phyloP scores from a whole-genome alignment of 768 basidiomycete species.

The Tephrocybe sp. region DNA sequence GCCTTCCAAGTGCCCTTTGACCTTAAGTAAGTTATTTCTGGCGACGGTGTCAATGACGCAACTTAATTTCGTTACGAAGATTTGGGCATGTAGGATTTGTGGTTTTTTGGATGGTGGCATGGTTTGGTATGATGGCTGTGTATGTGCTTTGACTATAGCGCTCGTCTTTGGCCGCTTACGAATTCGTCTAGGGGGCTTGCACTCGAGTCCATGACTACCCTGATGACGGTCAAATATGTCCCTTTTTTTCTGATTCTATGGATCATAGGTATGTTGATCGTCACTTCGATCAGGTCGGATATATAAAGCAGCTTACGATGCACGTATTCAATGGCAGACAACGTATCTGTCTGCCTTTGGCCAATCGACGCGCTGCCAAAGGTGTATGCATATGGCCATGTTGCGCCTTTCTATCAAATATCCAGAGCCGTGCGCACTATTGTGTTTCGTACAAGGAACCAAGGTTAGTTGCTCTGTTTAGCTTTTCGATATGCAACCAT shows the following conservation, averaged over 20 bases:
- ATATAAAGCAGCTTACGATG: no score
- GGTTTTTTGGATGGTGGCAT: constrained; percentile 56
- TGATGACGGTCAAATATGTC: constrained; percentile 42
- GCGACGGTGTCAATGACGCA: neutral
- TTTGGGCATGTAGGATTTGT: constrained; percentile 43
- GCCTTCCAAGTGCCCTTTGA: constrained; percentile 50
- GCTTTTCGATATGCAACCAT: no score
- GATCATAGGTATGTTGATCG: constrained; percentile 43
- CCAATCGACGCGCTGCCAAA: constrained; percentile 46
- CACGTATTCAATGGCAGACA: constrained; percentile 27
- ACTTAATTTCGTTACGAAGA: constrained; percentile 7
- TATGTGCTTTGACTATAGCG: constrained; percentile 16
- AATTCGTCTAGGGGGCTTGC: constrained; percentile 38
- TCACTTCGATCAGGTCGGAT: neutral
- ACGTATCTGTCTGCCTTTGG: constrained; percentile 46
- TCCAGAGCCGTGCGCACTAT: constrained; percentile 49
- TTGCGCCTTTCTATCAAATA: constrained; percentile 60
- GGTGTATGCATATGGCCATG: constrained; percentile 53
- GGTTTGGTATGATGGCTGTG: constrained; percentile 45
- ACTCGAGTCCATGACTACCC: constrained; percentile 46
- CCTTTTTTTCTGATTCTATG: constrained; percentile 48
- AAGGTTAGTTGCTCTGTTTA: constrained; percentile 31
- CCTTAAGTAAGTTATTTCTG: constrained; percentile 29
- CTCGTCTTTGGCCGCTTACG: neutral
- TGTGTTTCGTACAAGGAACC: constrained; percentile 51